Evolutionary conservation across 768 basidiomycete genomes (phyloP).

Genomic region (Boletus vinaceobasis): DNA sequence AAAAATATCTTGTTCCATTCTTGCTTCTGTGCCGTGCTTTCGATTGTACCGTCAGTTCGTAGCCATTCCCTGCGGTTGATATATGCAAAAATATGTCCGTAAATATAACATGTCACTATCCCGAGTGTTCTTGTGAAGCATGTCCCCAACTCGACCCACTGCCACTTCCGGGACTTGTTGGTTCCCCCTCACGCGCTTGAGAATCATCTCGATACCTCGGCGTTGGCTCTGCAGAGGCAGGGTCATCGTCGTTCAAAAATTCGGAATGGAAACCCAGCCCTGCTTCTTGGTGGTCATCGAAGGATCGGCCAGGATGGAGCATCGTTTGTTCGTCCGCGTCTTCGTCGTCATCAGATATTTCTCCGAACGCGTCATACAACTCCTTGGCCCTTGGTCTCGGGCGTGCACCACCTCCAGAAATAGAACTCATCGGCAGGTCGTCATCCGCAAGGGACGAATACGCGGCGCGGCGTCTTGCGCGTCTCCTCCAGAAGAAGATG

Average conservation of each 20-base stretch:
- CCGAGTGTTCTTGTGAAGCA: conserved; percentile 41
- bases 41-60: conserved; percentile 13
- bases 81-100: conserved; percentile 22
- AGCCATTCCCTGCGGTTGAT: conserved; percentile 6
- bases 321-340: conserved; percentile 72
- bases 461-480: conserved; percentile 36
- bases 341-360: conserved; percentile 80
- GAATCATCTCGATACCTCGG: conserved; percentile 56
- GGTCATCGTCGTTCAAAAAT: conserved; percentile 79
- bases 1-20: neutral
- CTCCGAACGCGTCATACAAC: conserved; percentile 95
- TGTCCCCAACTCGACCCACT: conserved; percentile 75
- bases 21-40: conserved; percentile 5
- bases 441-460: conserved; percentile 65
- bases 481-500: conserved; percentile 79
- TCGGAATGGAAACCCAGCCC: conserved; percentile 67
- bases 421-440: conserved; percentile 73
- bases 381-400: conserved; percentile 68
- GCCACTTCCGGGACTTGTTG: conserved; percentile 36
- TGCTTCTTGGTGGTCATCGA: conserved; percentile 34
- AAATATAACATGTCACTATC: conserved; percentile 18
- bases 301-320: conserved; percentile 41
- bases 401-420: conserved; percentile 42
- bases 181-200: conserved; percentile 14
- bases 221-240: conserved; percentile 29